Base-by-base conservation (phyloP, 371 early-diverging fungal species). In the Mortierella sp. region DNA sequence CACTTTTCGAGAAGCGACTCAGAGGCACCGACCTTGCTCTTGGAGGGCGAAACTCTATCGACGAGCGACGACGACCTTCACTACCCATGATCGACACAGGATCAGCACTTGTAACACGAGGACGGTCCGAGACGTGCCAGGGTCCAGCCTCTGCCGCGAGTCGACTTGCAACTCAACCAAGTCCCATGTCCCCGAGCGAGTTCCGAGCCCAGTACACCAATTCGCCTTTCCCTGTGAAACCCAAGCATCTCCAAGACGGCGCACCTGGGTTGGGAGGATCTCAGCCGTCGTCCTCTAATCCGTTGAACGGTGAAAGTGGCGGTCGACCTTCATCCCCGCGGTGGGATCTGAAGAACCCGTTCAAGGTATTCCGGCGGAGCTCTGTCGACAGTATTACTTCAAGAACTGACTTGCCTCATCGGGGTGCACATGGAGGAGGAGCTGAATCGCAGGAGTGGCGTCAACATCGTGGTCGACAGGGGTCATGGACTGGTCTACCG, bases 161-260 rank as follows among this genome's bases (percentile, higher is more conserved):
- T 8, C 45, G 45, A 19, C 31, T 58, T 13, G 61, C 14, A 7
- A n/a, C 45, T 61, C 70, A 61, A 5, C 47, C 61, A 16, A 58
- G 58, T 19, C 58, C 58, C 58, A 81, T 81, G 77, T 81, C 81
- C 4, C 81, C 81, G 6, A 76, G 77, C 31, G 74, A 74, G 50
- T 74, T 81, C 65, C 66, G 74, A 10, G 81, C 81, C 10, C 81
- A 81, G 24, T 64, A 74, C 24, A 77, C 70, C 31, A 70, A 70
- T 26, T 44, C 76, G 1, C 58, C 64, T 4, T 66, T 74, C 55
- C 79, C 74, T 6, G 26, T 64, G 31, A 71, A 67, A 29, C 76
- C 72, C 63, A 70, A 64, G 43, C 70, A 73, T 39, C 26, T 48
- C 19, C 74, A 72, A 44, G 70, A 61, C 11, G 55, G 70, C 29